Evolutionary conservation across 768 basidiomycete species (phyloP), one percentile per base, ranked within the genome.

Genomic region (Daedaleopsis nitida): DNA sequence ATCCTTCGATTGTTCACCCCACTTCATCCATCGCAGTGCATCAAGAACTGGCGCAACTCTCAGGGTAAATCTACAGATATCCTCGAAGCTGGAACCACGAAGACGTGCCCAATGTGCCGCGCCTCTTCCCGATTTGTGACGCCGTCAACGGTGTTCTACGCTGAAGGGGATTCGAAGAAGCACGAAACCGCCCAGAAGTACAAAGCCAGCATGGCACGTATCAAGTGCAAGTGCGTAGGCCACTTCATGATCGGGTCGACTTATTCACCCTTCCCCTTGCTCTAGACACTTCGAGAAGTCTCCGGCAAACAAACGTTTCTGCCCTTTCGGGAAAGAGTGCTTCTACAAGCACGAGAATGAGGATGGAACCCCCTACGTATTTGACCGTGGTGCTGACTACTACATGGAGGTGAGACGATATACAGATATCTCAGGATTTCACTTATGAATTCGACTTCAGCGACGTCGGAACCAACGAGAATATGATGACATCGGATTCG

Each of bases 71-170:
- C 77, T 2, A 69, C 71, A 0, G 87, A 86, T 57, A 71, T 83
- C 7, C 70, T 83, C 23, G 72, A 76, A 39, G 85, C 87, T 6
- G 83, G 82, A 21, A 85, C 81, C 55, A 86, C 81, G 63, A 92
- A 92, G 77, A 85, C 81, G 47, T 94, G 92, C 68, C 91, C 92
- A 0, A 85, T 90, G 76, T 93, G 91, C 69, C 86, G 92, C 35
- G 71, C 80, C 3, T 68, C 79, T 5, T 88, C 90, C 44, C 82
- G 79, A 51, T 92, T 87, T 62, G 83, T 91, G 35, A 87, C 83
- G 12, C 91, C 91, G 0, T 91, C 90, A 3, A 86, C 86, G n/a
- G 76, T 78, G 48, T 92, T 86, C 73, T 86, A 80, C 70, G 79
- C 80, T 16, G 79, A 83, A 2, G 83, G 78, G 4, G 76, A 83